Evolutionary conservation across 352 stramenopile genomes (phyloP), one percentile per base, ranked within the genome.

Genomic region (Blastocystis sp.): DNA sequence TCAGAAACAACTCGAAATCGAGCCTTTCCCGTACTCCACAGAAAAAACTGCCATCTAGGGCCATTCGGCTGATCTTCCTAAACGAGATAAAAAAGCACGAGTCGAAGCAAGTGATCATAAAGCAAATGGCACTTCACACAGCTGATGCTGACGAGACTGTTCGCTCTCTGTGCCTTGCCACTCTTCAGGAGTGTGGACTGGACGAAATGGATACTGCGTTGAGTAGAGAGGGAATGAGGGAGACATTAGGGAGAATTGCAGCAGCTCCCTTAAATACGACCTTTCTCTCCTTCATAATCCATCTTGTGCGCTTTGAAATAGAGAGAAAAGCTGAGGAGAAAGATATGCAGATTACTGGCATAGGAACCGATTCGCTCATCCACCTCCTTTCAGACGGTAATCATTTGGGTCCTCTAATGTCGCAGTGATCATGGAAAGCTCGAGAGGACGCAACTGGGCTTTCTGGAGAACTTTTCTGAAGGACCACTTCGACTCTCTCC

Each of bases 391-490:
- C 11, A 1, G 50, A 59, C 13, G 50, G 50, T 59, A 59, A 59
- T 59, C 20, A 13, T 59, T n/a, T 59, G 16, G 41, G 0, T 34
- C 43, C 7, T 78, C 4, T 64, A 34, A 65, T 20, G 37, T 13
- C 70, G 41, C 41, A 63, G 70, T 81, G 9, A 39, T 81, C 39
- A 50, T 81, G 26, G 20, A 65, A 39, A 4, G 63, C 13, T 81
- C 70, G 8, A 16, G 45, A 65, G 70, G 70, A 8, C 20, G 47
- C 20, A 63, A 63, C 30, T 62, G 39, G 34, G 20, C 20, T 7
- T 64, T 81, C 26, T 81, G 70, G 70, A 62, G 24, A 65, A 20
- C 70, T 26, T 81, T 81, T 47, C 43, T 81, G 7, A 11, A 18
- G 5, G 26, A 13, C 0, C 70, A 81, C 39, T 20, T 37, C 8